Conservation (phyloP, 2,329 filamentous ascomycete genomes). For the Rhinocladiella mackenziei region DNA sequence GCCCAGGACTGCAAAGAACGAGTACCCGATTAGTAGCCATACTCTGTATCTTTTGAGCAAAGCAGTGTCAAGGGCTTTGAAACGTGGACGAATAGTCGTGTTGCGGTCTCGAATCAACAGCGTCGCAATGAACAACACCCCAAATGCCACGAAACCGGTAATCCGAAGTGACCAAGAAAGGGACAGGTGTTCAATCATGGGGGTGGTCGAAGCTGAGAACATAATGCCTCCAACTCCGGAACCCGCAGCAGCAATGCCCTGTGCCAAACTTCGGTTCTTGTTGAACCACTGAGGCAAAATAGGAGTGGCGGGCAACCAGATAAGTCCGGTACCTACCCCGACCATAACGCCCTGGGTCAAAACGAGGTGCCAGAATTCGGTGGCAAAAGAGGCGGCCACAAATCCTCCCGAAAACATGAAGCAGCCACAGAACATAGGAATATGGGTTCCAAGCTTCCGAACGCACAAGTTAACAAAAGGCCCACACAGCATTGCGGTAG, state of each 20-base stretch:
- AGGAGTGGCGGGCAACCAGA: constrained; percentile 29
- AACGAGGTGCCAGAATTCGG: constrained; percentile 29
- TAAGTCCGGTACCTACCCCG: constrained; percentile 31
- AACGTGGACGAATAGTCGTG: constrained; percentile 24
- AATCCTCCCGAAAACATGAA: constrained; percentile 28
- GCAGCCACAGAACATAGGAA: constrained; percentile 29
- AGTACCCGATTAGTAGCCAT: constrained; percentile 35
- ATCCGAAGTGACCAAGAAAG: constrained; percentile 33
- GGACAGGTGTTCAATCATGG: constrained; percentile 32
- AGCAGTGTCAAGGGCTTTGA: constrained; percentile 27
- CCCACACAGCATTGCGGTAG: constrained; percentile 29
- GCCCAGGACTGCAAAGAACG: constrained; percentile 46
- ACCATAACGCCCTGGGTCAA: constrained; percentile 32
- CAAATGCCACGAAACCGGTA: constrained; percentile 31
- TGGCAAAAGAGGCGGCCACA: constrained; percentile 32
- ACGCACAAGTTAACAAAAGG: constrained; percentile 31
- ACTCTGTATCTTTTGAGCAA: constrained; percentile 28
- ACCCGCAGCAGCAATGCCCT: constrained; percentile 32
- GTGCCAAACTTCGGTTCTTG: constrained; percentile 33
- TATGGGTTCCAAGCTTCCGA: constrained; percentile 25
- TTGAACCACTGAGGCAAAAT: constrained; percentile 35
- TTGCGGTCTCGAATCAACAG: constrained; percentile 33
- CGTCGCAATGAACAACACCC: constrained; percentile 28
- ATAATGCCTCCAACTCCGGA: constrained; percentile 32
- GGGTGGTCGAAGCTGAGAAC: constrained; percentile 31